Evolutionary conservation across 2,329 filamentous ascomycete species (phyloP), one percentile per base, ranked within the genome.

Genomic region (Trichoderma citrinoviride): DNA sequence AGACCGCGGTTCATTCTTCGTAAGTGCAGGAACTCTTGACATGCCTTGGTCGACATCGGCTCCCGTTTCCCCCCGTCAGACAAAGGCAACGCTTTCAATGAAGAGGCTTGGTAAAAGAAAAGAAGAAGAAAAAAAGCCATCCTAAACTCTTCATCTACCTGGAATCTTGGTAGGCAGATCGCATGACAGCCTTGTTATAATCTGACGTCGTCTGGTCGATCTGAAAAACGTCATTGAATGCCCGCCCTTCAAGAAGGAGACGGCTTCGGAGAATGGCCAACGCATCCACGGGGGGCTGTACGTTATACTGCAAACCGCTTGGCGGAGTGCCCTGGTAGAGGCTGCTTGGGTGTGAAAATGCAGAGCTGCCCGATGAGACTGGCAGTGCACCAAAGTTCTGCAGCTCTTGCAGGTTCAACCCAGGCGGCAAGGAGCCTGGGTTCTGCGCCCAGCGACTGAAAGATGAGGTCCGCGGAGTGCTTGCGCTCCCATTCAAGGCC

Each of bases 291-390:
- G 68, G 49, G 25, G 61, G 44, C 3, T 69, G 64, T 33, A 68
- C 64, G 7, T 67, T 69, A 64, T 68, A 68, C n/a, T 54, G 57
- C 7, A 67, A 64, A 15, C 69, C 71, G 43, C 73, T 73, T 6
- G 67, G 68, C 1, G 81, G 82, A 5, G 81, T 83, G 40, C 82
- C 80, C 46, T 77, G 79, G 64, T 82, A 83, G 23, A 86, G 68
- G 67, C 81, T 84, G 71, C 82, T 85, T 1, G 77, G 74, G 63
- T 83, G 76, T 15, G 83, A 81, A 67, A 85, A 85, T 7, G 68
- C 70, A 15, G 73, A 74, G 7, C 72, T 66, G 5, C 72, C 71
- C 1, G 78, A 77, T 12, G 72, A 73, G 66, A 64, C 66, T 67
- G 67, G 50, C 65, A 64, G 12, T 53, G 68, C 47, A 21, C 62